These are phyloP conservation scores for Effrenium voratum DNA, from an alignment of 73 alveolate species.

Conservation along the genomic window DNA sequence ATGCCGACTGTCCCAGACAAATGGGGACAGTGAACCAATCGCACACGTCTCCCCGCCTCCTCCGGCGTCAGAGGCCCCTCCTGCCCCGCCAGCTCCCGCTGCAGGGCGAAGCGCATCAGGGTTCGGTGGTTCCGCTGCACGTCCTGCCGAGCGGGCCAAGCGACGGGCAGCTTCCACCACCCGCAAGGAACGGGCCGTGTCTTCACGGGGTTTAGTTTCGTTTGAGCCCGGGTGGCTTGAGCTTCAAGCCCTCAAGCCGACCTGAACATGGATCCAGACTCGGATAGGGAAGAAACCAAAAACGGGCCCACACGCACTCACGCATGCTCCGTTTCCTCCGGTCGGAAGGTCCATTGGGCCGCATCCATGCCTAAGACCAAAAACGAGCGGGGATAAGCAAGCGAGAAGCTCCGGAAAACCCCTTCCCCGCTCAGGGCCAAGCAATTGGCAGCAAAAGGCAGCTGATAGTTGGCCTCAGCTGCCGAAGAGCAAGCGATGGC, in stretches of 20 bases:
- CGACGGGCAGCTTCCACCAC: too few species aligned
- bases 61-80: neutral
- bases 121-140: constrained; percentile 33
- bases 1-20: too few species aligned
- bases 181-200: too few species aligned
- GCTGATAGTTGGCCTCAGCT: constrained; percentile 75
- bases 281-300: too few species aligned
- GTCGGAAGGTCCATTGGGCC: constrained; percentile 72
- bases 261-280: too few species aligned
- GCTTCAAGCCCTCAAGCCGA: too few species aligned
- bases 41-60: too few species aligned
- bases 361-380: constrained; percentile 58
- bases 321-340: constrained; percentile 7
- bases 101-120: constrained; percentile 8
- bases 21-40: too few species aligned
- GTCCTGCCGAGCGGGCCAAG: too few species aligned
- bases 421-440: neutral
- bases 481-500: too few species aligned
- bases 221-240: too few species aligned
- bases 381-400: neutral
- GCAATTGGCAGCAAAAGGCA: constrained; percentile 67
- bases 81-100: neutral
- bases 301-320: neutral
- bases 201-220: too few species aligned
- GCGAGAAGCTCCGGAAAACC: neutral